Percentiles rank a stretch among this genome's conserved stretches.
Evolutionary conservation across 352 stramenopile genomes (phyloP).

Genomic region (Phytophthora colocasiae): DNA sequence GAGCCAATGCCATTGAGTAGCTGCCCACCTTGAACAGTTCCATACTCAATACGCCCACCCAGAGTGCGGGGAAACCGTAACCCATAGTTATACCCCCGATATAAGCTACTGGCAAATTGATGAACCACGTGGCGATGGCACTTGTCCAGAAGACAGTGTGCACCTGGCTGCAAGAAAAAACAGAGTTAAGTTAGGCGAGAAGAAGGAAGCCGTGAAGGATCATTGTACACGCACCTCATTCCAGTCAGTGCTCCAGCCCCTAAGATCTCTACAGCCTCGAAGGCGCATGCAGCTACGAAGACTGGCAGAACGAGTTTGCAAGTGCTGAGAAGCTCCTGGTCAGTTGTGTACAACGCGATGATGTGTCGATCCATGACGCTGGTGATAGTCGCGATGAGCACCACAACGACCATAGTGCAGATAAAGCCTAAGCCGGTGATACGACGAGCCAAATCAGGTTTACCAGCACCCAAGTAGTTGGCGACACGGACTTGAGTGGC

Average conservation of each 20-base stretch:
- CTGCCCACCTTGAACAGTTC: conserved; percentile 68
- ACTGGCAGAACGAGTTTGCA: conserved; percentile 65
- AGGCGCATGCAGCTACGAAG: conserved; percentile 64
- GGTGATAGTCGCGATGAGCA: conserved; percentile 53
- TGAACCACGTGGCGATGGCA: conserved; percentile 66
- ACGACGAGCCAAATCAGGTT: conserved; percentile 54
- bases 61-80: conserved; percentile 70
- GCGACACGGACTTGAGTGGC: conserved; percentile 81
- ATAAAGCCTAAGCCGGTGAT: conserved; percentile 62
- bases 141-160: conserved; percentile 71
- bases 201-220: background rate
- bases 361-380: conserved; percentile 55
- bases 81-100: conserved; percentile 49
- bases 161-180: conserved; percentile 47
- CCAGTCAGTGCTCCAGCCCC: conserved; percentile 64
- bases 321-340: conserved; percentile 52
- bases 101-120: conserved; percentile 75
- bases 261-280: conserved; percentile 74
- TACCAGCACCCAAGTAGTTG: conserved; percentile 74
- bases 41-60: conserved; percentile 68
- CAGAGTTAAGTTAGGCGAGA: background rate
- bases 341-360: conserved; percentile 67
- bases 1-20: conserved; percentile 52
- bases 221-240: conserved; percentile 56
- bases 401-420: conserved; percentile 60